Evolutionary conservation across 371 early-diverging fungal genomes (phyloP).

Genomic region (Chytridium lagenaria): DNA sequence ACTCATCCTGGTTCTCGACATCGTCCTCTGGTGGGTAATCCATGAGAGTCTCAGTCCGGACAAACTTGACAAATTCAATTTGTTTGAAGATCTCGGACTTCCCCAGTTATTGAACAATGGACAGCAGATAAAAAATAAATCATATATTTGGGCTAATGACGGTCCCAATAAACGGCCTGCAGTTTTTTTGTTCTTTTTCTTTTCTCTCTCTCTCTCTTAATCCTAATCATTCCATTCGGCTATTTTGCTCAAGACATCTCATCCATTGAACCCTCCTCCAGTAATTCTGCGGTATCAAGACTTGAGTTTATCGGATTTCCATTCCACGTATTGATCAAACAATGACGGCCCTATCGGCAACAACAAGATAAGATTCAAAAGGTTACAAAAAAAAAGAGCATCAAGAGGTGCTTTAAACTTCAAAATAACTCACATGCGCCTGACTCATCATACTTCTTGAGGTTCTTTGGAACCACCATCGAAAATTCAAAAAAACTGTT

Average conservation of each 20-base stretch:
- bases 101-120: too few species aligned
- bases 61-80: not conserved
- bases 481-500: constrained; percentile 72
- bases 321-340: constrained; percentile 9
- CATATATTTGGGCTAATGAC: too few species aligned
- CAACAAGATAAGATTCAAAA: not conserved
- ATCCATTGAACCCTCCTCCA: too few species aligned
- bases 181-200: not conserved
- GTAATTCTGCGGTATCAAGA: too few species aligned
- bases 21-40: constrained; percentile 5
- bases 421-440: constrained; percentile 64
- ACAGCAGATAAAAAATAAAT: too few species aligned
- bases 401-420: too few species aligned
- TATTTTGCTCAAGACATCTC: not conserved
- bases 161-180: too few species aligned
- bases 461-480: constrained; percentile 55
- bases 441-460: constrained; percentile 68
- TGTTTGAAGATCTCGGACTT: not conserved
- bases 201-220: not conserved
- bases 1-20: constrained; percentile 50
- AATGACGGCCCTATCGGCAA: constrained; percentile 10
- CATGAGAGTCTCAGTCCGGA: not conserved
- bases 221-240: not conserved
- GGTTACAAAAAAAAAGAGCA: too few species aligned
- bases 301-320: not conserved